These are phyloP conservation scores for Colletotrichum sp. DNA, from an alignment of 2,329 filamentous ascomycete species.

Conservation along the genomic window DNA sequence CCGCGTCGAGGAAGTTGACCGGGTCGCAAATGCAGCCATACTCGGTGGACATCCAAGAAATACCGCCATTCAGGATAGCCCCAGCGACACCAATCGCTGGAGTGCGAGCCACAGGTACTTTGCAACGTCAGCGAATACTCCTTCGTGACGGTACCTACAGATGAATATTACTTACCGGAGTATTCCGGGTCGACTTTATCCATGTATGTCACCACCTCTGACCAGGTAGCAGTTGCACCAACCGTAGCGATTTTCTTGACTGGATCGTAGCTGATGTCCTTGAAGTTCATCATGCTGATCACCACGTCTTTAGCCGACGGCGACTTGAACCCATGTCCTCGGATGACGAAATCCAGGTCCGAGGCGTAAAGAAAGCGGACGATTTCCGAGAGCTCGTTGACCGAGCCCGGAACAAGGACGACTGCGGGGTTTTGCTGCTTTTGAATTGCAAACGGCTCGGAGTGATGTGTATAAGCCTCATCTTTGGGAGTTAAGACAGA, in stretches of 20 bases:
- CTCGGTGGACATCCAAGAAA: conserved; percentile 4
- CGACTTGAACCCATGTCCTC: conserved; percentile 11
- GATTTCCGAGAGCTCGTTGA: neutral
- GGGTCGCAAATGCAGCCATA: conserved; percentile 5
- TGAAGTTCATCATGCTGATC: conserved; percentile 6
- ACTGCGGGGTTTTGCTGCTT: neutral
- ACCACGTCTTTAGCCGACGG: neutral
- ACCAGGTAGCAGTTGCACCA: conserved; percentile 7
- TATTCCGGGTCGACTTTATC: neutral
- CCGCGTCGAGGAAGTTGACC: conserved; percentile 3
- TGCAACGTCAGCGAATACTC: neutral
- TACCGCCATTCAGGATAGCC: neutral
- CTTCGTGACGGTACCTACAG: neutral
- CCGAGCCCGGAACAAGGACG: neutral
- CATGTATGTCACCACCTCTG: conserved; percentile 1
- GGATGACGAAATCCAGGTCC: neutral
- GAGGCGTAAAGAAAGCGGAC: neutral
- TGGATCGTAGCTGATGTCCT: neutral
- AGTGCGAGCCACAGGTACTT: conserved; percentile 1
- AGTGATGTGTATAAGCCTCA: neutral
- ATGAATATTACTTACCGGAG: neutral
- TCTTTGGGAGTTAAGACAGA: neutral
- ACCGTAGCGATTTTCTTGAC: conserved; percentile 1
- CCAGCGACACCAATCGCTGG: neutral
- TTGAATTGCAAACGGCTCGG: conserved; percentile 1